Conservation (phyloP, 352 stramenopile genomes). For the Globisporangium cederbergense region DNA sequence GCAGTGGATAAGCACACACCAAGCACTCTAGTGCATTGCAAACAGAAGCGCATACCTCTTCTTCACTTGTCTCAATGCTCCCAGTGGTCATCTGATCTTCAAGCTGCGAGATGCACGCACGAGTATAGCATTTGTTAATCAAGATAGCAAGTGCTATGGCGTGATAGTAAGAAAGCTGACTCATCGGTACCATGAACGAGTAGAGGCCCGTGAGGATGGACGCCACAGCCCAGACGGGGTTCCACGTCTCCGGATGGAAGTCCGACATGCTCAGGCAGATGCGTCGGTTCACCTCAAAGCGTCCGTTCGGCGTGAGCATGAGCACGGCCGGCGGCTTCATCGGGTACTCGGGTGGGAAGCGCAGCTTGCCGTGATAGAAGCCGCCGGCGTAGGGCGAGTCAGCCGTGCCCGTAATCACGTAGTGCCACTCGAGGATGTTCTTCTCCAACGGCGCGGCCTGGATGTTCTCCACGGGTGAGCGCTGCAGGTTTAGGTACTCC, state of each 20-base stretch:
- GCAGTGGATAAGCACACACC: neutral
- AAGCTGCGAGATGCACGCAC: constrained; percentile 22
- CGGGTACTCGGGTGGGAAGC: constrained; percentile 92
- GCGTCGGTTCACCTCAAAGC: constrained; percentile 90
- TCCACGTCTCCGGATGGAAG: constrained; percentile 95
- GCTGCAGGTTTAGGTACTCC: constrained; percentile 87
- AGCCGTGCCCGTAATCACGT: constrained; percentile 80
- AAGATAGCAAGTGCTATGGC: neutral
- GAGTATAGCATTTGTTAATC: neutral
- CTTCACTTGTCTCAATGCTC: constrained; percentile 74
- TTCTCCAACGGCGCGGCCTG: constrained; percentile 80
- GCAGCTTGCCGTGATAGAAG: constrained; percentile 89
- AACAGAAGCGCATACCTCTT: constrained; percentile 34
- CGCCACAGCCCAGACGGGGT: constrained; percentile 93
- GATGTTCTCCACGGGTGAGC: constrained; percentile 88
- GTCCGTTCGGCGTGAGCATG: constrained; percentile 93
- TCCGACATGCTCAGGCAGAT: constrained; percentile 95
- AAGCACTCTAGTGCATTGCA: constrained; percentile 6
- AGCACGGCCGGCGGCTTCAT: constrained; percentile 93
- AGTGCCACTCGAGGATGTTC: constrained; percentile 97
- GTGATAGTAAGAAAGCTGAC: neutral
- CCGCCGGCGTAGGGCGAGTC: constrained; percentile 80
- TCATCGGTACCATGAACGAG: constrained; percentile 87
- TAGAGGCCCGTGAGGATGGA: constrained; percentile 94
- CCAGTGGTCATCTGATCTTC: constrained; percentile 85